phyloP scores from a whole-genome alignment of 306 rosid genomes.

The Dalbergia cultrata region DNA sequence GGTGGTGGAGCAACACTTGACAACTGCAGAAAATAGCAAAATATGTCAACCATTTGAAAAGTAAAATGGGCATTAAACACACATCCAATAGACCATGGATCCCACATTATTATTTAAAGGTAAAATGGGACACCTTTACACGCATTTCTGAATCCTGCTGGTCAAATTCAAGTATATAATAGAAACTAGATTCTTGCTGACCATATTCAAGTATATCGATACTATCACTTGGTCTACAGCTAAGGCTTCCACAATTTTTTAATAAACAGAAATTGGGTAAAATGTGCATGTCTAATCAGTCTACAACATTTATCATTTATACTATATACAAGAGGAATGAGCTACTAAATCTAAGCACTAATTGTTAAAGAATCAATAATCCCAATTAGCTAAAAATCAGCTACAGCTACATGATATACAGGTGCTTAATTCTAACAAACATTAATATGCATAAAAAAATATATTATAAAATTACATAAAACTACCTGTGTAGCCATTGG shows the following conservation, averaged over 20 bases:
- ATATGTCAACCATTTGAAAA: conserved; percentile 35
- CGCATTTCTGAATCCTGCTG: conserved; percentile 2
- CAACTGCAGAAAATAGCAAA: conserved; percentile 67
- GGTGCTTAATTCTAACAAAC: neutral
- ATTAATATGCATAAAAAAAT: conserved; percentile 4
- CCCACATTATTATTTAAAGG: neutral
- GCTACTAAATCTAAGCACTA: too few relatives aligned
- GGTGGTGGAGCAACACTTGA: conserved; percentile 93
- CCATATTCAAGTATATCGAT: conserved; percentile 31
- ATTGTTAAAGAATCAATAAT: neutral
- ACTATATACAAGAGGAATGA: too few relatives aligned
- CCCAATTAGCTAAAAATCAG: neutral
- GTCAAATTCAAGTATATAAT: neutral
- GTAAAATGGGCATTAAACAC: conserved; percentile 25
- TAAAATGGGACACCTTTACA: conserved; percentile 2
- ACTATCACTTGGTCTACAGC: conserved; percentile 13
- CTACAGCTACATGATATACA: neutral
- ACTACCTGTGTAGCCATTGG: conserved; percentile 87
- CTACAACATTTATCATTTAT: too few relatives aligned
- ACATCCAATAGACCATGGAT: conserved; percentile 26
- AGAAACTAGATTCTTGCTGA: neutral
- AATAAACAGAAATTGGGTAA: neutral
- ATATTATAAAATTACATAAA: conserved; percentile 30
- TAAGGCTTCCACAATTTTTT: conserved; percentile 18
- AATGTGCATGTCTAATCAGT: too few relatives aligned